Base-by-base conservation (phyloP, 805 yeast species). In the Teunomyces gatunensis region DNA sequence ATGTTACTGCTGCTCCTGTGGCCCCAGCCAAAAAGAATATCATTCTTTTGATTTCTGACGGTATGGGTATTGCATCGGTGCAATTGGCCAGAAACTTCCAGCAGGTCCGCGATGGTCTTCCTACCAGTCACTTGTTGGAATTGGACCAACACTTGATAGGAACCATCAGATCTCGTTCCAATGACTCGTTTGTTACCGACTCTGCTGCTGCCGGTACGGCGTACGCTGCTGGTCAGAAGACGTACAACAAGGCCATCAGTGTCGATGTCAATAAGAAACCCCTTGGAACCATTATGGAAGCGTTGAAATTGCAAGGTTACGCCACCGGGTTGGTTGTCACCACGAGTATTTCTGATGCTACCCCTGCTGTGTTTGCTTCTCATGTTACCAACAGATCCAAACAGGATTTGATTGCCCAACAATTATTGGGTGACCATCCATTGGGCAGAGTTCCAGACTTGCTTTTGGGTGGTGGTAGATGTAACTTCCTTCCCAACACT, bases 171-270 rank as follows among this genome's bases (percentile, higher is more conserved):
- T 90, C 98, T 0, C 77, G 90, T 50, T 87, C 96, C 15, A 80
- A 81, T 25, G 72, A 75, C 53, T 86, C 96, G 1, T 72, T 87
- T 57, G 80, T 91, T 50, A 91, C 98, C 0, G 98, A 91, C 64
- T 87, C 96, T 27, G 98, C 98, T 10, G 98, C 98, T 1, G 97
- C 97, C n/a, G 98, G 97, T 11, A 89, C 96, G 11, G 97, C 96
- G 1, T 91, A 89, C 59, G 77, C 96, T 0, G 89, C 96, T 65
- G 92, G 83, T 6, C 59, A 82, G 56, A 91, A 91, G 70, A 72
- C 90, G 5, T 89, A 88, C 68, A 91, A 91, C 63, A 94, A 94
- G n/a, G 97, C 96, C 11, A 87, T 91, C 62, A 96, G 89, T 17
- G 96, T 91, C 12, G 78, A 78, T 51, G 80, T 89, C 1, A 67